Percentiles rank a stretch among this genome's conserved stretches.
These are phyloP conservation scores for Irpex lacteus DNA, from an alignment of 1,284 basidiomycete species.

Conservation along the genomic window DNA sequence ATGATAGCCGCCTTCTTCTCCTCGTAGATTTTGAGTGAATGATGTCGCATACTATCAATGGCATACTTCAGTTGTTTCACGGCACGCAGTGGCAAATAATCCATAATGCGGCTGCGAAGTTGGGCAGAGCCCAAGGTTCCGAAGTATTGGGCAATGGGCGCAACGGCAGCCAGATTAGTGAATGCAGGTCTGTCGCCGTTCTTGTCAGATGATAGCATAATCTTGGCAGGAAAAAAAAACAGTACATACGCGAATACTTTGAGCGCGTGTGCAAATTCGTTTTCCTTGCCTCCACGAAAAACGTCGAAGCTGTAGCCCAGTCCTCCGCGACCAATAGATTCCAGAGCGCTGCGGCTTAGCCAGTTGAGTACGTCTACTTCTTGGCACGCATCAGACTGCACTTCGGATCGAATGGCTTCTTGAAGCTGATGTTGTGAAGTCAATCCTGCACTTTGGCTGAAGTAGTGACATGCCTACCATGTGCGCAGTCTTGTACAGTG, in stretches of 20 bases:
- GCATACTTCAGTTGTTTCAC: not conserved
- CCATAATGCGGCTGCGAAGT: not conserved
- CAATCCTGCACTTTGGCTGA: not conserved
- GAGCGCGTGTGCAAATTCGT: constrained; percentile 22
- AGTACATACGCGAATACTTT: constrained; percentile 19
- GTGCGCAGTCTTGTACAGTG: constrained; percentile 8
- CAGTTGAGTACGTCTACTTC: constrained; percentile 25
- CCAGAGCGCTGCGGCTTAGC: constrained; percentile 27
- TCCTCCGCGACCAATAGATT: constrained; percentile 27
- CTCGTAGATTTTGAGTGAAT: not conserved
- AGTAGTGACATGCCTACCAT: not conserved
- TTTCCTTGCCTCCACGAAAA: constrained; percentile 16
- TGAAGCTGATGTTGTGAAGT: constrained; percentile 9
- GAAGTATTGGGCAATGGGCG: not conserved
- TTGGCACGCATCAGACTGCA: constrained; percentile 1
- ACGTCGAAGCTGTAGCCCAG: constrained; percentile 27
- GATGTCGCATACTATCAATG: not conserved
- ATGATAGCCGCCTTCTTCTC: not conserved
- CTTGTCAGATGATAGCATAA: not conserved
- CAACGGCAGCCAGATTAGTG: not conserved
- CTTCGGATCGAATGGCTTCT: constrained; percentile 13
- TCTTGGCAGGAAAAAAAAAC: not conserved
- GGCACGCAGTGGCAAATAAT: not conserved
- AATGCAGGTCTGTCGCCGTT: not conserved
- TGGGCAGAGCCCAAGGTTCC: not conserved